Base-by-base conservation (phyloP, 2,329 filamentous ascomycete genomes). In the Fusarium sp. region DNA sequence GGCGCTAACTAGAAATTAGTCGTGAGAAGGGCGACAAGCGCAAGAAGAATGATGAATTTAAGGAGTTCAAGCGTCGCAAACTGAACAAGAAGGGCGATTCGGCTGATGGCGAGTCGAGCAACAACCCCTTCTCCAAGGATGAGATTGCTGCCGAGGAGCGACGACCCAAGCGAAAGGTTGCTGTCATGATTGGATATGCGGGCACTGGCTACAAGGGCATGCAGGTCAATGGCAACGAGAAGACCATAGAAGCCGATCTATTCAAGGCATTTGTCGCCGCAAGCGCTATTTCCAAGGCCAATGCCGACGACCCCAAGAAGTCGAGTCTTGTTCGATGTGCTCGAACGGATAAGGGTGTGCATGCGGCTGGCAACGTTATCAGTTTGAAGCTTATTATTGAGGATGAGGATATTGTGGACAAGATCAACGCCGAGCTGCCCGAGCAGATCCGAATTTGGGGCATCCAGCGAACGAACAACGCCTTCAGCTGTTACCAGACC, bases 161-260 rank as follows among this genome's bases (percentile, higher is more conserved):
- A 73, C 91, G 91, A 64, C 96, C 96, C 30, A 99, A 99, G 88
- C 92, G 94, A 82, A 99, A 99, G 86, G 96, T 98, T 56, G 96
- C 96, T 44, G 95, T 99, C 37, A 86, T 98, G 86, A 92, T 99
- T 77, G 96, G 96, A 21, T 99, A 99, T 82, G 95, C 95, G 10
- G 96, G 96, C 56, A 97, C 94, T 15, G 96, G 96, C 21, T 99
- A 99, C 86, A 95, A 94, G 84, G 96, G 96, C 78, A 97, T 99
- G 92, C 96, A 99, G 84, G 93, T 99, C 80, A 91, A 92, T 81
- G 87, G 87, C 77, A 85, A 91, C 73, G 91, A 97, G 80, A 95
- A 95, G 85, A 99, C 96, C 0, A 98, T 99, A 73, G 96, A 99
- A 84, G 94, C 96, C 47, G 96, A 99, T 77, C 86, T 99, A 6